Conservation (phyloP, 805 yeast species). For the Spathaspora girioi region DNA sequence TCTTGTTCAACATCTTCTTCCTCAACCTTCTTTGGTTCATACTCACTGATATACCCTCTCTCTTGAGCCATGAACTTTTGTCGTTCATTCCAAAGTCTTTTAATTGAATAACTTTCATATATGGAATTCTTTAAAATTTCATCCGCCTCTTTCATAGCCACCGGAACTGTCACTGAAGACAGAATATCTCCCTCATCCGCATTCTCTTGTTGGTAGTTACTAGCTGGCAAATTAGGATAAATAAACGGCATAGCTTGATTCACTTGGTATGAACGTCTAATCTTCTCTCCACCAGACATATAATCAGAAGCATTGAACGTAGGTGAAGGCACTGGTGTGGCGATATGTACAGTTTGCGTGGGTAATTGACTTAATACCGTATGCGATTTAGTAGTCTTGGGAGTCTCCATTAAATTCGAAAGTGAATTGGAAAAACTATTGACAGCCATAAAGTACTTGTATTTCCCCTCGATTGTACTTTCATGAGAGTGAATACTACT, state of each 20-base stretch:
- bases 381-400: constrained; percentile 48
- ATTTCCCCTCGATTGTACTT: constrained; percentile 15
- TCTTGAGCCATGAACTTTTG: constrained; percentile 71
- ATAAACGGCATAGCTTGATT: constrained; percentile 66
- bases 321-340: constrained; percentile 89
- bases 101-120: constrained; percentile 60
- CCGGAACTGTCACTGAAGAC: constrained; percentile 45
- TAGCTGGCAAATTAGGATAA: constrained; percentile 43
- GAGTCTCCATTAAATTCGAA: constrained; percentile 56
- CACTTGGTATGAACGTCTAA: constrained; percentile 57
- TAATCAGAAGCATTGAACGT: constrained; percentile 44
- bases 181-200: background rate
- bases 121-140: constrained; percentile 60
- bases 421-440: constrained; percentile 47
- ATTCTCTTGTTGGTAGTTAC: constrained; percentile 9
- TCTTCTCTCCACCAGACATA: constrained; percentile 46
- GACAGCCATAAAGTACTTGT: constrained; percentile 35
- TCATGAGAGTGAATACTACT: constrained; percentile 1
- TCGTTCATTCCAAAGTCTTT: constrained; percentile 70
- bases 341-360: constrained; percentile 60
- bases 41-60: constrained; percentile 43
- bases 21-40: background rate
- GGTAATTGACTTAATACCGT: constrained; percentile 45
- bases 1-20: background rate
- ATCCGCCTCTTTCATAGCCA: constrained; percentile 77